A percentile compares a stretch with the other conserved stretches of the same genome.
Evolutionary conservation across 2,329 filamentous ascomycete species (phyloP).

Genomic region (Alternaria arbusti): DNA sequence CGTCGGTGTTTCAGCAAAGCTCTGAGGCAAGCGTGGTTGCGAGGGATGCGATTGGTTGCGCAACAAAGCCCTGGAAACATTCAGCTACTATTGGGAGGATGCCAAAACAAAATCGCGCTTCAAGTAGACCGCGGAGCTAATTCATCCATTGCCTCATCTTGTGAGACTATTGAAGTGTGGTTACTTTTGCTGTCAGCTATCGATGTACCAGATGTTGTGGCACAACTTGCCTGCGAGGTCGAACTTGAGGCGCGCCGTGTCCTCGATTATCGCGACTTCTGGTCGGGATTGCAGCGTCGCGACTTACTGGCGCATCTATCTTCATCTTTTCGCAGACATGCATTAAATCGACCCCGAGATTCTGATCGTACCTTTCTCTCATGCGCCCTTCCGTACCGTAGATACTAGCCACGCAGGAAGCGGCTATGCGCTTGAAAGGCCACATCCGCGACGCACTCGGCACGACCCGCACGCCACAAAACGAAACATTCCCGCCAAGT

Average conservation of each 20-base stretch:
- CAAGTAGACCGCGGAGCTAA: not conserved
- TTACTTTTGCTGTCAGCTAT: not conserved
- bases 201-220: not conserved
- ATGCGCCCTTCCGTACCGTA: not conserved
- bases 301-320: not conserved
- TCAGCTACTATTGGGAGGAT: not conserved
- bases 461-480: not conserved
- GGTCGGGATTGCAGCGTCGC: not conserved
- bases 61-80: not conserved
- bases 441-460: not conserved
- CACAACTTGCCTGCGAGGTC: not conserved
- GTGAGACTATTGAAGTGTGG: not conserved
- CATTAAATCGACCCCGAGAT: not conserved
- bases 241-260: not conserved
- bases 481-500: not conserved
- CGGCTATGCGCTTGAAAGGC: not conserved
- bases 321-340: too few species aligned
- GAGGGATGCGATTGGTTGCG: not conserved
- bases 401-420: not conserved
- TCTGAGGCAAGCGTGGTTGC: not conserved
- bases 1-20: conserved; percentile 2
- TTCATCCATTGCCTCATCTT: not conserved
- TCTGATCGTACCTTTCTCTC: not conserved
- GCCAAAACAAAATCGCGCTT: not conserved
- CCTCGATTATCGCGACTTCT: not conserved